These are phyloP conservation scores for Xylaria venustula DNA, from an alignment of 495 filamentous ascomycete species.

Conservation along the genomic window DNA sequence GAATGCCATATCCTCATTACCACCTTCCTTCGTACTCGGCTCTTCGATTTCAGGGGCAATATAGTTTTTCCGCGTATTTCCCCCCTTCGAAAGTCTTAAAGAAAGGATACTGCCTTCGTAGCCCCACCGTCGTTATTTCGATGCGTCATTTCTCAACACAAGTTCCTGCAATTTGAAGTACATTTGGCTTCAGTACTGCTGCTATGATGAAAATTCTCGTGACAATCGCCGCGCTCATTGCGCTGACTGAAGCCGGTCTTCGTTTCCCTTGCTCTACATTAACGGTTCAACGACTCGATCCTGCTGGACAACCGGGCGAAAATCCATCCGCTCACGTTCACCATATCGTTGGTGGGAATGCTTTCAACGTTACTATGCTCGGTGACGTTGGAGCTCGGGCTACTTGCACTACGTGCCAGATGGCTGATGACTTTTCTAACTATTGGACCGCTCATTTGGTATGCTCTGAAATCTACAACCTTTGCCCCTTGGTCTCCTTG, in stretches of 20 bases:
- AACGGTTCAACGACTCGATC: conserved; percentile 49
- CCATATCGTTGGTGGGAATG: conserved; percentile 52
- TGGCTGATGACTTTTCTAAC: conserved; percentile 51
- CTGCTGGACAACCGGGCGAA: conserved; percentile 46
- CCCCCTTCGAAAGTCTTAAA: background rate
- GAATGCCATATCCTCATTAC: background rate
- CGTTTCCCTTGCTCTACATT: conserved; percentile 51
- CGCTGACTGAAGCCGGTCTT: conserved; percentile 43
- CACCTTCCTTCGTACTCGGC: too few relatives aligned
- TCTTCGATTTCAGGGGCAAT: too few relatives aligned
- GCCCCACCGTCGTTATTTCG: background rate
- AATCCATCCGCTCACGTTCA: conserved; percentile 47
- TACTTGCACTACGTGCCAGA: conserved; percentile 47
- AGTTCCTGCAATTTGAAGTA: background rate
- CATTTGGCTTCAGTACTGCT: background rate
- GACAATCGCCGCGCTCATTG: conserved; percentile 33
- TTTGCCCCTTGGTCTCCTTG: too few relatives aligned
- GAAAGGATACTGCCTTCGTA: background rate
- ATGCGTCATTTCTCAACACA: too few relatives aligned
- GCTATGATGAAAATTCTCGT: conserved; percentile 44
- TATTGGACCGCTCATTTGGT: conserved; percentile 36
- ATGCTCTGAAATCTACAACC: too few relatives aligned
- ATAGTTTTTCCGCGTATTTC: too few relatives aligned
- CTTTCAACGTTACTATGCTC: conserved; percentile 47
- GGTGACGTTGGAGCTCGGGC: conserved; percentile 43